These are phyloP conservation scores for Aquilaria sinensis DNA, from an alignment of 345 rosid genomes.

Conservation along the genomic window DNA sequence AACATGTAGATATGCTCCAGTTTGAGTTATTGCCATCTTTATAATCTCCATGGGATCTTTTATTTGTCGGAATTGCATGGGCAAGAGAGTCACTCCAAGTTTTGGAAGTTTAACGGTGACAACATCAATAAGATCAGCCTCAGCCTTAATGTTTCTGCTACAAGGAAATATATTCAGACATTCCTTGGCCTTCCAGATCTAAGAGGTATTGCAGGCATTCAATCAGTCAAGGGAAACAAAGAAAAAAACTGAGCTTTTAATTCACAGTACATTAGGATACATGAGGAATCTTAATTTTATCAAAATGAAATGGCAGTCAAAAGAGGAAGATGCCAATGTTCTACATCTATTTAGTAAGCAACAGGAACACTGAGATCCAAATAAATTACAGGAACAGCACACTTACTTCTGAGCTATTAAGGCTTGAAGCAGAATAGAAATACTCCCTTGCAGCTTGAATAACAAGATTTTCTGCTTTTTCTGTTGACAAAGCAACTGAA, in stretches of 20 bases:
- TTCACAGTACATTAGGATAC: not conserved
- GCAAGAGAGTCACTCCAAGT: conserved; percentile 87
- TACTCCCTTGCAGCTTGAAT: conserved; percentile 93
- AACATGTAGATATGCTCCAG: conserved; percentile 86
- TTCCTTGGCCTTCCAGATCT: conserved; percentile 99
- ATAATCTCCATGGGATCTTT: conserved; percentile 95
- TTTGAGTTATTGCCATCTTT: conserved; percentile 87
- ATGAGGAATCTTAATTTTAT: no score
- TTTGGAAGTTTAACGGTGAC: conserved; percentile 84
- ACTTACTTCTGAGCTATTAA: conserved; percentile 82
- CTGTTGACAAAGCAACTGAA: conserved; percentile 67
- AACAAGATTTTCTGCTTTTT: conserved; percentile 89
- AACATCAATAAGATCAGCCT: conserved; percentile 78
- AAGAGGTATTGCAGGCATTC: conserved; percentile 23
- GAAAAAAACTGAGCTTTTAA: not conserved
- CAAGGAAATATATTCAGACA: conserved; percentile 76
- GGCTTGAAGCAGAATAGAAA: conserved; percentile 91
- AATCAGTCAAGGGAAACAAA: conserved; percentile 1
- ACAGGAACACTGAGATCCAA: no score
- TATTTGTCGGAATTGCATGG: conserved; percentile 90
- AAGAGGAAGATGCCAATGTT: no score
- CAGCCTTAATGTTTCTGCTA: conserved; percentile 78
- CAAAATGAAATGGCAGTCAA: no score
- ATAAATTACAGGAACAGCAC: not conserved
- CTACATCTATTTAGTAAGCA: no score